Evolutionary conservation across 805 yeast species (phyloP).

Genomic region (Candida pseudoglaebosa): DNA sequence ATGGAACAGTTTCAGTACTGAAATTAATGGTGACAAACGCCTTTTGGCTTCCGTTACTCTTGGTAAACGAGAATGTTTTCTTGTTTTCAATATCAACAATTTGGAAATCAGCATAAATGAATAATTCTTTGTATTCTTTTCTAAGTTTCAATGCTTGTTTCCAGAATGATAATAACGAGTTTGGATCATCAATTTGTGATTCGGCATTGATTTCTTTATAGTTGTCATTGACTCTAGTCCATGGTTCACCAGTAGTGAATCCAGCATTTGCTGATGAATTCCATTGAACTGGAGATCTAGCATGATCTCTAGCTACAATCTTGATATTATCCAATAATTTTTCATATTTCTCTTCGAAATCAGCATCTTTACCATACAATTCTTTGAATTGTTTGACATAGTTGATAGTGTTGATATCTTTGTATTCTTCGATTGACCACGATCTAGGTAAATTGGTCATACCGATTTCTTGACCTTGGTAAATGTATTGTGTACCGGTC

Average conservation of each 20-base stretch:
- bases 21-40: conserved; percentile 43
- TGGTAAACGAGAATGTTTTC: conserved; percentile 39
- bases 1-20: conserved; percentile 25
- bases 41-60: conserved; percentile 25
- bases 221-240: conserved; percentile 52
- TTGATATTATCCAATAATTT: conserved; percentile 30
- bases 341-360: conserved; percentile 18
- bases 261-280: conserved; percentile 42
- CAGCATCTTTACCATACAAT: conserved; percentile 21
- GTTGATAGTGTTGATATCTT: conserved; percentile 46
- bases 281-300: conserved; percentile 60
- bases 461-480: conserved; percentile 62
- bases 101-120: conserved; percentile 45
- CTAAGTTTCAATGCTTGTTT: conserved; percentile 39
- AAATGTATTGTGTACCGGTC: conserved; percentile 53
- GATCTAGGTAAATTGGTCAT: conserved; percentile 45
- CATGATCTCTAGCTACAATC: conserved; percentile 47
- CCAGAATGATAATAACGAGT: conserved; percentile 46
- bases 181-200: conserved; percentile 42
- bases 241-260: conserved; percentile 46
- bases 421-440: conserved; percentile 48
- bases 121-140: conserved; percentile 40
- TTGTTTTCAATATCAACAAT: conserved; percentile 41
- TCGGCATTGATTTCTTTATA: conserved; percentile 47
- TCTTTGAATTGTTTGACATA: conserved; percentile 32